A percentile compares a stretch with the other conserved stretches of the same genome.
Evolutionary conservation across 192 early-diverging fungal genomes (phyloP).

Genomic region (Rhizophagus prolifer): DNA sequence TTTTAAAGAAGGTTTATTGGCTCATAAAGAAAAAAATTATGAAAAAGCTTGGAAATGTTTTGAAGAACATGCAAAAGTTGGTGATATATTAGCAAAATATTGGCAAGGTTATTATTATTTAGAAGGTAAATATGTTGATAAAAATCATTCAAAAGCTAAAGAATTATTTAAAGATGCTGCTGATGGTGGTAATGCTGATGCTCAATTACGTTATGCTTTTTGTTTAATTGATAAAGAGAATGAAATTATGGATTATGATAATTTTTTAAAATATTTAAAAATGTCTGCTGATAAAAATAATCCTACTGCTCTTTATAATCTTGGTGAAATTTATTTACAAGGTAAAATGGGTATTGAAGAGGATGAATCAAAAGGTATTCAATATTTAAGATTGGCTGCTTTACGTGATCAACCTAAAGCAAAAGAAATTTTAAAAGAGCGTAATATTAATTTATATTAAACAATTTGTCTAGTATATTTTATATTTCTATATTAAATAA

Average conservation of each 20-base stretch:
- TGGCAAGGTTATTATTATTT: slow-evolving; percentile 25
- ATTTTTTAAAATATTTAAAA: background rate
- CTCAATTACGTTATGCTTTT: slow-evolving; percentile 23
- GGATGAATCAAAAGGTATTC: background rate
- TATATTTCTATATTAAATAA: too few species aligned
- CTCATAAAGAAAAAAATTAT: background rate
- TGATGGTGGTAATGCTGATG: slow-evolving; percentile 22
- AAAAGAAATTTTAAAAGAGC: slow-evolving; percentile 38
- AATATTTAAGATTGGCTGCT: slow-evolving; percentile 2
- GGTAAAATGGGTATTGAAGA: background rate
- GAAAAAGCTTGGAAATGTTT: slow-evolving; percentile 25
- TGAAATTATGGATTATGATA: background rate
- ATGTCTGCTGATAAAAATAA: background rate
- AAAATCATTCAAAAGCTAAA: background rate
- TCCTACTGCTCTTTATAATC: slow-evolving; percentile 7
- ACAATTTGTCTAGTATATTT: too few species aligned
- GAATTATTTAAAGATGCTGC: slow-evolving; percentile 8
- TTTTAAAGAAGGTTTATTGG: background rate
- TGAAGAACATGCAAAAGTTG: slow-evolving; percentile 12
- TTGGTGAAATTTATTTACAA: background rate
- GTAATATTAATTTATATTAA: background rate
- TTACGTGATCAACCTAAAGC: background rate
- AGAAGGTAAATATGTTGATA: slow-evolving; percentile 9
- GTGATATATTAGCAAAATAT: slow-evolving; percentile 3
- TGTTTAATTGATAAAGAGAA: background rate